Evolutionary conservation across 2,329 filamentous ascomycete genomes (phyloP).

Genomic region (Aureobasidium sp.): DNA sequence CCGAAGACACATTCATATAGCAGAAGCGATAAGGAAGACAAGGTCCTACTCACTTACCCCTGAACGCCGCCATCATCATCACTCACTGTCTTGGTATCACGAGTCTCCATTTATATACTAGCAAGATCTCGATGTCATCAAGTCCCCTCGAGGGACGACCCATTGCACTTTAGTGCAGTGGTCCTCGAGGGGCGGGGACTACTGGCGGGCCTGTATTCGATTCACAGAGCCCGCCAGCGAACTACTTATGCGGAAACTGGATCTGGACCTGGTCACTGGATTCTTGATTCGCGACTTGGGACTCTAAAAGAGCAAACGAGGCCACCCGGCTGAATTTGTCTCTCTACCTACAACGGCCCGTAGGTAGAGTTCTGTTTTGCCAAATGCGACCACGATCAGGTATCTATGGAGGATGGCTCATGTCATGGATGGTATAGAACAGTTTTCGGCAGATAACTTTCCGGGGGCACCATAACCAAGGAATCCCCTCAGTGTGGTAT

Average conservation of each 20-base stretch:
- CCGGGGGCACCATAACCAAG: background rate
- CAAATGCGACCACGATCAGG: background rate
- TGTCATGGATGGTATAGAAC: too few species aligned
- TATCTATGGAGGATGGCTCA: too few species aligned
- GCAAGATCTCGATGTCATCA: too few species aligned
- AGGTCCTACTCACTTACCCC: background rate
- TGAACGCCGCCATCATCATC: background rate
- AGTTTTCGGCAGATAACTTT: too few species aligned
- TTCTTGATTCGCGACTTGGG: background rate
- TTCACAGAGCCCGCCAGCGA: background rate
- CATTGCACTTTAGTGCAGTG: background rate
- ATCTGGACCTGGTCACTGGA: background rate
- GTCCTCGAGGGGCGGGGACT: background rate
- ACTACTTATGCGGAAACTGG: background rate
- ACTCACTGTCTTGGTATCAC: background rate
- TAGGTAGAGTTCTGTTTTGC: background rate
- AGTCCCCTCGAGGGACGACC: background rate
- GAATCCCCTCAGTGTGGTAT: background rate
- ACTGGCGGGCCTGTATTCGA: background rate
- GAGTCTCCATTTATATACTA: background rate
- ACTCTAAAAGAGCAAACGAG: background rate
- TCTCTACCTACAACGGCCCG: background rate
- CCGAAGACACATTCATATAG: background rate
- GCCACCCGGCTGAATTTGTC: background rate
- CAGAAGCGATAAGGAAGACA: background rate